Percentiles rank a stretch among this genome's conserved stretches.
phyloP scores from a whole-genome alignment of 805 yeast genomes.

The Clavispora asparagi region DNA sequence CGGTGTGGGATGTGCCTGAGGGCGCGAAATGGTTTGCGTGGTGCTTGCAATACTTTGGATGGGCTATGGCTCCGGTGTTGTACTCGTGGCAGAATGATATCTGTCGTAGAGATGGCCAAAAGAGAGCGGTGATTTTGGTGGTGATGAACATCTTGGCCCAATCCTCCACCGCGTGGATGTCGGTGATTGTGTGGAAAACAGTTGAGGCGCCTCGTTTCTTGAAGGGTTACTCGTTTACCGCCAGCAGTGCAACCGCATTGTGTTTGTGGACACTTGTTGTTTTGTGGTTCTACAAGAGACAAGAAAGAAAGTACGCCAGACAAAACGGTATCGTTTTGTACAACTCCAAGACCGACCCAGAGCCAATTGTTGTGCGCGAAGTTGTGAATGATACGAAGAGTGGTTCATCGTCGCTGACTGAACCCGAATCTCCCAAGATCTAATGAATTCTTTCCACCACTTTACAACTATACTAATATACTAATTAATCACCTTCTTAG shows the following conservation, averaged over 20 bases:
- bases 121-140: constrained; percentile 53
- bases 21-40: constrained; percentile 65
- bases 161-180: constrained; percentile 49
- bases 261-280: constrained; percentile 48
- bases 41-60: constrained; percentile 53
- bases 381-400: background rate
- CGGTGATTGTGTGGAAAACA: constrained; percentile 48
- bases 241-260: constrained; percentile 42
- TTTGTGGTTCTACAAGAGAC: constrained; percentile 39
- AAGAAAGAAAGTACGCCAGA: constrained; percentile 27
- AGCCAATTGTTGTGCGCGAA: constrained; percentile 3
- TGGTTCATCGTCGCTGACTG: background rate
- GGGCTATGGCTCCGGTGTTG: constrained; percentile 59
- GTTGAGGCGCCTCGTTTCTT: constrained; percentile 52
- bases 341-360: constrained; percentile 19
- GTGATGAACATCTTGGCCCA: constrained; percentile 52
- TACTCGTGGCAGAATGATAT: constrained; percentile 57
- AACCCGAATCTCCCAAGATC: background rate
- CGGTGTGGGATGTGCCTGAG: constrained; percentile 54
- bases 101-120: constrained; percentile 51
- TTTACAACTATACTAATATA: too few relatives aligned
- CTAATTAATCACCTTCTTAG: too few relatives aligned
- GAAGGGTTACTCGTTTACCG: constrained; percentile 50
- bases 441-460: background rate
- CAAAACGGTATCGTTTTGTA: constrained; percentile 33